phyloP scores from a whole-genome alignment of 768 basidiomycete genomes.

The Hericium coralloides region DNA sequence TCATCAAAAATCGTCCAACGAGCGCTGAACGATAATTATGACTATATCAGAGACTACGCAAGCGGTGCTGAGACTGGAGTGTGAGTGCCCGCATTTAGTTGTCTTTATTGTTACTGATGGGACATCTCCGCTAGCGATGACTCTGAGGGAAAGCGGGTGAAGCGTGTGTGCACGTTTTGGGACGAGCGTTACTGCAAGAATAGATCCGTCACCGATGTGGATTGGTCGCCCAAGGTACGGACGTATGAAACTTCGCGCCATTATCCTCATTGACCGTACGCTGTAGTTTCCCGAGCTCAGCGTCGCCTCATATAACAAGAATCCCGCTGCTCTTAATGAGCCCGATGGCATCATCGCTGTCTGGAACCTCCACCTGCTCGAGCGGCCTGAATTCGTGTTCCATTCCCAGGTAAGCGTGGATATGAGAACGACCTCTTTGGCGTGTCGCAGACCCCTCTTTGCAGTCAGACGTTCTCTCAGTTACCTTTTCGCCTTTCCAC shows the following conservation, averaged over 20 bases:
- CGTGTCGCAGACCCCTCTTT: slow-evolving; percentile 10
- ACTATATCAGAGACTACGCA: slow-evolving; percentile 96
- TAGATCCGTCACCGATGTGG: slow-evolving; percentile 90
- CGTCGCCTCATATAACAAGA: slow-evolving; percentile 97
- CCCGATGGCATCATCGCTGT: slow-evolving; percentile 96
- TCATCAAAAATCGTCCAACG: slow-evolving; percentile 94
- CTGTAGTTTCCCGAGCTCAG: slow-evolving; percentile 88
- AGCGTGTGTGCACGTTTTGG: slow-evolving; percentile 88
- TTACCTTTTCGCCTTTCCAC: slow-evolving; percentile 96
- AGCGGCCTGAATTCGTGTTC: slow-evolving; percentile 96
- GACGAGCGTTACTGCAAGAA: slow-evolving; percentile 90
- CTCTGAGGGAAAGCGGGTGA: slow-evolving; percentile 82
- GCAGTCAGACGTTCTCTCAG: slow-evolving; percentile 95
- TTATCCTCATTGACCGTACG: slow-evolving; percentile 2
- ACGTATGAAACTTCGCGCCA: background rate
- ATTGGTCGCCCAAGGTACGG: slow-evolving; percentile 93
- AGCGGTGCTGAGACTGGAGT: slow-evolving; percentile 75
- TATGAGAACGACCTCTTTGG: background rate
- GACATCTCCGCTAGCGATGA: slow-evolving; percentile 53
- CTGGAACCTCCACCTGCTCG: slow-evolving; percentile 93
- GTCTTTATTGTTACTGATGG: background rate
- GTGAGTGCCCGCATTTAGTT: slow-evolving; percentile 35
- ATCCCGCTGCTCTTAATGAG: slow-evolving; percentile 85
- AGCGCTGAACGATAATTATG: slow-evolving; percentile 91
- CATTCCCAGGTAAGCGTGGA: slow-evolving; percentile 81